These are phyloP conservation scores for Chrysoporthe austroafricana DNA, from an alignment of 2,329 filamentous ascomycete species.

Conservation along the genomic window DNA sequence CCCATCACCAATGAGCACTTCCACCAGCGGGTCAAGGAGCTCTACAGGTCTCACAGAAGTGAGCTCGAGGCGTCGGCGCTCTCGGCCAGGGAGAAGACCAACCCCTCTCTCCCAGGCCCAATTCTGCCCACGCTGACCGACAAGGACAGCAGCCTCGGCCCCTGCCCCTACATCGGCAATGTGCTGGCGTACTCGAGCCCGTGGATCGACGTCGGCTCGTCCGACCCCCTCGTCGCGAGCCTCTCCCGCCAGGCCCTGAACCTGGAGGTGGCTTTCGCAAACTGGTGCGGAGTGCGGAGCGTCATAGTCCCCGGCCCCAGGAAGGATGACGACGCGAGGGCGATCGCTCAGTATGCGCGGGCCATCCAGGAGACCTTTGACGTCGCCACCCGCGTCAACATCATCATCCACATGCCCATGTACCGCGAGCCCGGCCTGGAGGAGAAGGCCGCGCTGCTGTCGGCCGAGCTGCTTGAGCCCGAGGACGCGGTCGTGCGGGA, in stretches of 20 bases:
- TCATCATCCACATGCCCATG: conserved; percentile 84
- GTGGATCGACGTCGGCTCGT: conserved; percentile 89
- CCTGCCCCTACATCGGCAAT: conserved; percentile 70
- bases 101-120: conserved; percentile 56
- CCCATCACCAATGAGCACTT: conserved; percentile 79
- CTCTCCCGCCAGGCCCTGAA: conserved; percentile 89
- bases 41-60: conserved; percentile 62
- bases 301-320: conserved; percentile 81
- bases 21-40: conserved; percentile 66
- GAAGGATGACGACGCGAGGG: conserved; percentile 52
- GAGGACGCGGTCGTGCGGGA: conserved; percentile 31
- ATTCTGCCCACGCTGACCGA: conserved; percentile 73
- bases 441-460: conserved; percentile 56
- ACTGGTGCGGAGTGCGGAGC: conserved; percentile 88
- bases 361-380: conserved; percentile 79
- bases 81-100: conserved; percentile 44
- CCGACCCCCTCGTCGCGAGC: conserved; percentile 80
- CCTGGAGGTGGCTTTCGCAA: conserved; percentile 90
- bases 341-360: conserved; percentile 77
- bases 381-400: conserved; percentile 74
- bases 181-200: conserved; percentile 80
- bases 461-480: conserved; percentile 44
- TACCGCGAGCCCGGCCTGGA: conserved; percentile 70
- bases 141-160: conserved; percentile 76
- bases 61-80: conserved; percentile 41